A percentile compares a stretch with the other conserved stretches of the same genome.
phyloP scores from a whole-genome alignment of 352 stramenopile species.

The Phytophthora pisi region DNA sequence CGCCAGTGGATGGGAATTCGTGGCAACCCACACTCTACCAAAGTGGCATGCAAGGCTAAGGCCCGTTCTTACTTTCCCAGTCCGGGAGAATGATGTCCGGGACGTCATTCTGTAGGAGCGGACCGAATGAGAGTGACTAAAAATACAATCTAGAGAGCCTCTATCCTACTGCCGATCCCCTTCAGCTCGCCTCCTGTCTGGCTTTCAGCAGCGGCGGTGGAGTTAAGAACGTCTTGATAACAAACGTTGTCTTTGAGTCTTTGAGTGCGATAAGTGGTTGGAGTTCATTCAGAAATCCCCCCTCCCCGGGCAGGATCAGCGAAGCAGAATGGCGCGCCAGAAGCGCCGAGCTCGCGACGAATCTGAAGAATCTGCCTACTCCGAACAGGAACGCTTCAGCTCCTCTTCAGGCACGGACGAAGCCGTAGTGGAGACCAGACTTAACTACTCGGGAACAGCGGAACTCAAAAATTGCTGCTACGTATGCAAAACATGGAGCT shows the following conservation, averaged over 20 bases:
- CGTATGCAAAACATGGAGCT: background rate
- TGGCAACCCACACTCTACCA: slow-evolving; percentile 31
- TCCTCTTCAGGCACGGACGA: background rate
- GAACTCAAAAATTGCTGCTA: background rate
- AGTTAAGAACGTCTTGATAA: background rate
- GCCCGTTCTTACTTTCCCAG: too few species aligned
- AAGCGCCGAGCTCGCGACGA: background rate
- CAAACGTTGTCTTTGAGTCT: too few species aligned
- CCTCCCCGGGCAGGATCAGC: background rate
- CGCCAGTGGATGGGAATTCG: slow-evolving; percentile 32
- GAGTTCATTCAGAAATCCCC: background rate
- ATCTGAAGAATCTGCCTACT: background rate
- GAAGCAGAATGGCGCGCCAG: background rate
- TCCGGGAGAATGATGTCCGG: too few species aligned
- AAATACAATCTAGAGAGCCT: slow-evolving; percentile 1
- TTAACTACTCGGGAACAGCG: background rate
- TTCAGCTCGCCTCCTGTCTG: too few species aligned
- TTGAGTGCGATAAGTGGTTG: too few species aligned
- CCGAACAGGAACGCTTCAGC: background rate
- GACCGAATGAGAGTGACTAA: background rate
- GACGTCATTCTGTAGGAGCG: too few species aligned
- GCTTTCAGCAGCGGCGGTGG: too few species aligned
- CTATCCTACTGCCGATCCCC: background rate
- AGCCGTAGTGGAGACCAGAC: background rate
- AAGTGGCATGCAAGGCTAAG: background rate